These are phyloP conservation scores for Cicer bijugum DNA, from an alignment of 306 rosid species.

Conservation along the genomic window DNA sequence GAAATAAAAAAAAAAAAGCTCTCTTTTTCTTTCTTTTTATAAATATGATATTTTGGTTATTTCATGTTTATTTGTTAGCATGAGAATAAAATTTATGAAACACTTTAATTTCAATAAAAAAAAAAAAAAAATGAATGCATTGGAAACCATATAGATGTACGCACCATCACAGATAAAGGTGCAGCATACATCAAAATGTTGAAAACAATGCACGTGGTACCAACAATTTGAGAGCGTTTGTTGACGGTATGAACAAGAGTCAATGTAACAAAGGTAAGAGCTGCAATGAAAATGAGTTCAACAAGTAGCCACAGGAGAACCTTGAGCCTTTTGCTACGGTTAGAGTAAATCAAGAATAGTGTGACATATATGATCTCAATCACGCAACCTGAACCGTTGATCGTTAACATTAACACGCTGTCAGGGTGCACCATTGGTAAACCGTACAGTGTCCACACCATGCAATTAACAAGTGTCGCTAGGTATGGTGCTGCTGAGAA, in stretches of 20 bases:
- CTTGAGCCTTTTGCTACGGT: conserved; percentile 61
- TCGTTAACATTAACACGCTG: conserved; percentile 70
- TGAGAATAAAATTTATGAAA: too few species aligned
- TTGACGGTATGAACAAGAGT: conserved; percentile 47
- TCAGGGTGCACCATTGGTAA: conserved; percentile 76
- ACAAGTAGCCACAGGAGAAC: conserved; percentile 47
- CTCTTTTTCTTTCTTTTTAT: too few species aligned
- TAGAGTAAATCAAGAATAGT: conserved; percentile 67
- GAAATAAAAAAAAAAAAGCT: too few species aligned
- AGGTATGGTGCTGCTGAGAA: conserved; percentile 82
- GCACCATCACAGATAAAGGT: conserved; percentile 77
- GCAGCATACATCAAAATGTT: conserved; percentile 94
- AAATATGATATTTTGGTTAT: too few species aligned
- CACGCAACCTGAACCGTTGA: conserved; percentile 64
- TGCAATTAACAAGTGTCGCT: conserved; percentile 80
- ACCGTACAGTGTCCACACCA: conserved; percentile 85
- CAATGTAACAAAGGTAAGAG: conserved; percentile 51
- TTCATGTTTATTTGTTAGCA: too few species aligned
- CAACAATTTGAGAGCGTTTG: conserved; percentile 66
- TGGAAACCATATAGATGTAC: not conserved
- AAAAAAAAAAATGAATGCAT: too few species aligned
- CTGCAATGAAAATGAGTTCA: conserved; percentile 56
- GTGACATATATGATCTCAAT: conserved; percentile 65
- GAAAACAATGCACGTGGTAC: conserved; percentile 61
- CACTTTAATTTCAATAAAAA: too few species aligned